Evolutionary conservation across 495 filamentous ascomycete genomes (phyloP).

Genomic region (Parachaetomium inaequale): DNA sequence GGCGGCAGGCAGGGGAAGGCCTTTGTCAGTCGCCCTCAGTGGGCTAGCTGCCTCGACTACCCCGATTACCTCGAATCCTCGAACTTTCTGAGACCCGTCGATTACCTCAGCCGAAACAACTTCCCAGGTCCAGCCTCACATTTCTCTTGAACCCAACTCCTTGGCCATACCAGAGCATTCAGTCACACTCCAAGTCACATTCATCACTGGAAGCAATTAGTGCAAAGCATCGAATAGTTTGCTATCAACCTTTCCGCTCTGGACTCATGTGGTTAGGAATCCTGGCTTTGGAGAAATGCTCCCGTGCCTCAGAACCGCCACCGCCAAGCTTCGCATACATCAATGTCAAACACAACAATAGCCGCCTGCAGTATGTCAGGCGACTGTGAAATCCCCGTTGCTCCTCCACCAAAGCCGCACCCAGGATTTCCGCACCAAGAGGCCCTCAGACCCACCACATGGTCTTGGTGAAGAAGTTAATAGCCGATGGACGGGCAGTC

Average conservation of each 20-base stretch:
- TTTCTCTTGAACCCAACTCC: no score
- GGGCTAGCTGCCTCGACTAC: no score
- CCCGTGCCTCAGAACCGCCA: constrained; percentile 4
- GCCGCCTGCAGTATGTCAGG: constrained; percentile 22
- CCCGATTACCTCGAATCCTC: no score
- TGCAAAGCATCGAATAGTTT: not conserved
- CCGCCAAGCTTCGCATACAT: not conserved
- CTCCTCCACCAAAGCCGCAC: not conserved
- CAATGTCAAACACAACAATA: not conserved
- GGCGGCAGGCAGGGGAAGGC: no score
- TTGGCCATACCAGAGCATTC: no score
- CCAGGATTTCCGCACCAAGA: not conserved
- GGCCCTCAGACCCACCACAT: constrained; percentile 32
- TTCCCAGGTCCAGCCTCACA: no score
- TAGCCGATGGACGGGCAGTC: not conserved
- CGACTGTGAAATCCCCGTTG: constrained; percentile 18
- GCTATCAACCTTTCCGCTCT: constrained; percentile 1
- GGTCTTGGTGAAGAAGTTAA: constrained; percentile 5
- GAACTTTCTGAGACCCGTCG: no score
- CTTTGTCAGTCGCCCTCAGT: no score
- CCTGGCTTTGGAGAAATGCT: not conserved
- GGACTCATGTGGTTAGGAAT: constrained; percentile 12
- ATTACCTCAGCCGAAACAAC: no score
- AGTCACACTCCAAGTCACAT: not conserved
- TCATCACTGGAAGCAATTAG: not conserved